Conservation (phyloP, 192 early-diverging fungal species). For the Podila clonocystis region DNA sequence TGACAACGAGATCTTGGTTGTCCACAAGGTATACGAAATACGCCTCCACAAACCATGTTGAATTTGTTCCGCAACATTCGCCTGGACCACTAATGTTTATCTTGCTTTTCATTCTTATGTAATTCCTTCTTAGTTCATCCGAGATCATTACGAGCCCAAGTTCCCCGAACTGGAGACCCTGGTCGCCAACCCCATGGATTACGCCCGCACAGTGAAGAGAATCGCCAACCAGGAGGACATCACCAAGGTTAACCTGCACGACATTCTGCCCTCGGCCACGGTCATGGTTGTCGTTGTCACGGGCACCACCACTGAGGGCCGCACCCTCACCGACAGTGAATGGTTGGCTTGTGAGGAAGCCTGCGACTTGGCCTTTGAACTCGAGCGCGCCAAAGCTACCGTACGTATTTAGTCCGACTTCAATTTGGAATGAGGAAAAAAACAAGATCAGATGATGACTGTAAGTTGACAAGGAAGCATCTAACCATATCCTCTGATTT, state of each 20-base stretch:
- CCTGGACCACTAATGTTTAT: neutral
- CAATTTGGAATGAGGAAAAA: no score
- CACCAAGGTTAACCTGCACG: constrained; percentile 79
- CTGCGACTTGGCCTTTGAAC: constrained; percentile 77
- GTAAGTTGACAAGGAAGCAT: no score
- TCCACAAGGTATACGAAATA: constrained; percentile 76
- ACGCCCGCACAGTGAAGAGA: constrained; percentile 83
- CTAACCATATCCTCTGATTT: neutral
- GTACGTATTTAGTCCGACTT: constrained; percentile 29
- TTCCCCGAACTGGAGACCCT: constrained; percentile 95
- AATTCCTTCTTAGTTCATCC: constrained; percentile 70
- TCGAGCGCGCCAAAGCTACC: constrained; percentile 76
- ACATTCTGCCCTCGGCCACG: constrained; percentile 82
- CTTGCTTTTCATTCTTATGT: neutral
- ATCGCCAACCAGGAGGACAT: constrained; percentile 87
- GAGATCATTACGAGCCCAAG: constrained; percentile 88
- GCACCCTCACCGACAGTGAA: constrained; percentile 67
- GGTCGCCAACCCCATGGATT: constrained; percentile 89
- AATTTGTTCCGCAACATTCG: neutral
- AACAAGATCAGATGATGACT: neutral
- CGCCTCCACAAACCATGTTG: neutral
- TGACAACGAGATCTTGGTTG: constrained; percentile 87
- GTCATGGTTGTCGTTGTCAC: constrained; percentile 95
- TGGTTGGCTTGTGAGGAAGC: constrained; percentile 77
- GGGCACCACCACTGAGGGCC: constrained; percentile 85